Evolutionary conservation across 495 filamentous ascomycete genomes (phyloP).

Genomic region (Endocarpon pusillum): DNA sequence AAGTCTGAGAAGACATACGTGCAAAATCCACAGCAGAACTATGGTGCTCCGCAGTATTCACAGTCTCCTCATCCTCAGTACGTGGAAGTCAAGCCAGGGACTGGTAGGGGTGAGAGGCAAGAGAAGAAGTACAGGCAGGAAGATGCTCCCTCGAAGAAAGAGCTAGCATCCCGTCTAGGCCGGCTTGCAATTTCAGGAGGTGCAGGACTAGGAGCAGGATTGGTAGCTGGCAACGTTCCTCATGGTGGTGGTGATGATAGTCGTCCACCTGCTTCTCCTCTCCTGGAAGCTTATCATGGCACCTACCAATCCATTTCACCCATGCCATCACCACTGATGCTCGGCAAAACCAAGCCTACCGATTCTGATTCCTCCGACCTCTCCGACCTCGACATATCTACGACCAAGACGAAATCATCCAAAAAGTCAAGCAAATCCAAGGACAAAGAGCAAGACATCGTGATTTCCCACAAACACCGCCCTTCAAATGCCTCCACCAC

Average conservation of each 20-base stretch:
- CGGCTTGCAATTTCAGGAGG: conserved; percentile 23
- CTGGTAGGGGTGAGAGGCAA: conserved; percentile 9
- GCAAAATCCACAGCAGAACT: conserved; percentile 9
- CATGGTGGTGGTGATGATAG: conserved; percentile 13
- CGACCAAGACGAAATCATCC: conserved; percentile 5
- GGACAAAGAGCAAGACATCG: conserved; percentile 13
- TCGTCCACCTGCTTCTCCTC: conserved; percentile 54
- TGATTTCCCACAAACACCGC: no score
- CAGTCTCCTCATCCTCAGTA: conserved; percentile 21
- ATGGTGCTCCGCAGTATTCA: conserved; percentile 12
- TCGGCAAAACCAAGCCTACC: conserved; percentile 20
- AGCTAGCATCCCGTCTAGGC: conserved; percentile 30
- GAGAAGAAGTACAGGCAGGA: conserved; percentile 11
- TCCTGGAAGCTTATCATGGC: conserved; percentile 84
- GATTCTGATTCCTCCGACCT: conserved; percentile 34
- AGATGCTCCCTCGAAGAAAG: conserved; percentile 14
- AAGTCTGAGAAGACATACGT: conserved; percentile 16
- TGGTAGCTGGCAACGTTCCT: conserved; percentile 3
- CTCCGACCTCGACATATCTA: conserved; percentile 27
- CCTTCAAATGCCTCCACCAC: conserved; percentile 16
- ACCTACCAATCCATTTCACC: conserved; percentile 93
- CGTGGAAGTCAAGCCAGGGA: conserved; percentile 25
- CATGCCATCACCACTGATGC: conserved; percentile 63
- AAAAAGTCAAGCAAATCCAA: conserved; percentile 8
- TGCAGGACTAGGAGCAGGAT: conserved; percentile 2